Conservation (phyloP, 2,329 filamentous ascomycete genomes). For the Neocatenulostroma microsporum region DNA sequence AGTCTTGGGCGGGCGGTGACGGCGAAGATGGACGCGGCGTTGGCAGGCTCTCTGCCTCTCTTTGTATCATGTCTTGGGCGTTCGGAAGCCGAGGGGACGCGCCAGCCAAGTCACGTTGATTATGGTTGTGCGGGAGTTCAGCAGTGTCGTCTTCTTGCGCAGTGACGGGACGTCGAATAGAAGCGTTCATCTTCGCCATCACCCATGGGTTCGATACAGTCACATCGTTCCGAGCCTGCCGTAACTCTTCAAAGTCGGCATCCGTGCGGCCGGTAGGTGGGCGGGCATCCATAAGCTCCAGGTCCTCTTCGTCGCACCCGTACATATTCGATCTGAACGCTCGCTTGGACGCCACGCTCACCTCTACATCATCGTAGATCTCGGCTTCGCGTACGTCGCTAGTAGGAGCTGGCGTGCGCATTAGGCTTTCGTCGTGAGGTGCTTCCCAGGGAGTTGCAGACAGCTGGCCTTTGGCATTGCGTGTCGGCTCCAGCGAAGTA, state of each 20-base stretch:
- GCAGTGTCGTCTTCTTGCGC: background rate
- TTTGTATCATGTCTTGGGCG: no score
- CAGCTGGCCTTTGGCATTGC: background rate
- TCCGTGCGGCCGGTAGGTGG: conserved; percentile 13
- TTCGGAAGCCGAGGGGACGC: no score
- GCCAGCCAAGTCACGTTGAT: no score
- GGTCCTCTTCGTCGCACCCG: conserved; percentile 30
- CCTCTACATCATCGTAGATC: background rate
- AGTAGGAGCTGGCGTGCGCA: no score
- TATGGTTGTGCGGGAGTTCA: no score
- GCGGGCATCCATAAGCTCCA: conserved; percentile 16
- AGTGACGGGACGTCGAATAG: conserved; percentile 1
- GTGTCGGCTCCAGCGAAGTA: conserved; percentile 4
- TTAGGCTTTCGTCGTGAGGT: no score
- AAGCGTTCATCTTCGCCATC: conserved; percentile 40
- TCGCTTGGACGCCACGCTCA: background rate
- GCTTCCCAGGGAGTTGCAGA: background rate
- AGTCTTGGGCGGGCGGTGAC: conserved; percentile 9
- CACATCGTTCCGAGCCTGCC: conserved; percentile 26
- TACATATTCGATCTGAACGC: conserved; percentile 29
- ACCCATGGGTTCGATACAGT: conserved; percentile 43
- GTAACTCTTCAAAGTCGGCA: conserved; percentile 26
- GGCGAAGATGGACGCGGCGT: conserved; percentile 29
- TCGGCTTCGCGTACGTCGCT: background rate
- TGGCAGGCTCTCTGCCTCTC: no score